Evolutionary conservation across 225 moss, liverwort and hornwort species (phyloP).

Genomic region (Lunularia cruciata): DNA sequence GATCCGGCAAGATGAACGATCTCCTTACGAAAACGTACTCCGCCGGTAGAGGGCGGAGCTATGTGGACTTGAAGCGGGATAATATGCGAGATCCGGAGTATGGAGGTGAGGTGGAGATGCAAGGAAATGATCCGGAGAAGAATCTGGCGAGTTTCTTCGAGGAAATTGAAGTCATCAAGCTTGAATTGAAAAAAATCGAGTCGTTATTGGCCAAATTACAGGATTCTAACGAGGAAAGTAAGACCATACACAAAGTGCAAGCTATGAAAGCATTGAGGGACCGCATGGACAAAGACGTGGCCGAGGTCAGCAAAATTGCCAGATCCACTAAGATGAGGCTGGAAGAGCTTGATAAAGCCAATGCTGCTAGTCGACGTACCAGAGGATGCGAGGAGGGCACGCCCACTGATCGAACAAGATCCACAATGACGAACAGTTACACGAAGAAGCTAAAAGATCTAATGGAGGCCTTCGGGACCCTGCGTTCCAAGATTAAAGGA

Average conservation of each 20-base stretch:
- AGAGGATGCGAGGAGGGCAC: slow-evolving; percentile 45
- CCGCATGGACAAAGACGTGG: slow-evolving; percentile 49
- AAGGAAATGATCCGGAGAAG: slow-evolving; percentile 46
- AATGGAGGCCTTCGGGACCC: slow-evolving; percentile 48
- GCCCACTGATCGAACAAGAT: slow-evolving; percentile 42
- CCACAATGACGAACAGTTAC: slow-evolving; percentile 43
- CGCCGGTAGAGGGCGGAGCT: slow-evolving; percentile 34
- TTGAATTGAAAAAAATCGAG: slow-evolving; percentile 42
- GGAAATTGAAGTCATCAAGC: slow-evolving; percentile 42
- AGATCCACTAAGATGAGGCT: slow-evolving; percentile 45
- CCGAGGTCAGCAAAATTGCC: slow-evolving; percentile 45
- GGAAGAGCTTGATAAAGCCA: slow-evolving; percentile 45
- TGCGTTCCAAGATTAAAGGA: slow-evolving; percentile 44
- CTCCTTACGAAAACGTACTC: slow-evolving; percentile 45
- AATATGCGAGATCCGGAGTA: slow-evolving; percentile 36
- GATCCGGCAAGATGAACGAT: slow-evolving; percentile 43
- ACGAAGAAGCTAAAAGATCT: slow-evolving; percentile 51
- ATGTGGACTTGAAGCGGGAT: slow-evolving; percentile 45
- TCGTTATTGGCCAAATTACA: slow-evolving; percentile 36
- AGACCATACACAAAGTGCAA: slow-evolving; percentile 49
- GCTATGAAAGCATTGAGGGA: slow-evolving; percentile 51
- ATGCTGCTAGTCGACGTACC: slow-evolving; percentile 40
- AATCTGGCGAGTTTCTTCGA: slow-evolving; percentile 43
- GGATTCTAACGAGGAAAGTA: slow-evolving; percentile 47
- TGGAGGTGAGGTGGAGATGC: slow-evolving; percentile 43